Evolutionary conservation across 495 filamentous ascomycete species (phyloP).

Genomic region (Thermothielavioides terrestris): DNA sequence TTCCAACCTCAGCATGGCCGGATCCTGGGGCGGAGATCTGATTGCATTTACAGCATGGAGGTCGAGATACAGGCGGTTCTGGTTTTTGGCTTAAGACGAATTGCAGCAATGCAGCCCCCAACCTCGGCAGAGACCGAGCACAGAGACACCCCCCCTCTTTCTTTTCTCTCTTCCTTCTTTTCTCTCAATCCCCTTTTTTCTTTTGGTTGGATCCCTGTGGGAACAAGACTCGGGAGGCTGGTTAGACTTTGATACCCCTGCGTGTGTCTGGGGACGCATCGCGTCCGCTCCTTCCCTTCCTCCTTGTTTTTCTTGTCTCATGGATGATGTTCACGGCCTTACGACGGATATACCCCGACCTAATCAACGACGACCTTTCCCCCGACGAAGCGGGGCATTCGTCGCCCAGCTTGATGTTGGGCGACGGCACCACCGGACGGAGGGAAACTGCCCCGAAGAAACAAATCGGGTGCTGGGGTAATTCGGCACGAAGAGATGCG

Average conservation of each 20-base stretch:
- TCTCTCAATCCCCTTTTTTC: conserved; percentile 8
- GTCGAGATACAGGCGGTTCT: conserved; percentile 35
- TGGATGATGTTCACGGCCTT: conserved; percentile 39
- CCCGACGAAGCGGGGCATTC: conserved; percentile 18
- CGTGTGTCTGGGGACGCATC: background rate
- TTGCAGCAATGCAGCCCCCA: conserved; percentile 45
- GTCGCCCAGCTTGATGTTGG: conserved; percentile 33
- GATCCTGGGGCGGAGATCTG: conserved; percentile 38
- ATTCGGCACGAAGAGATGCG: conserved; percentile 19
- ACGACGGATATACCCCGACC: conserved; percentile 26
- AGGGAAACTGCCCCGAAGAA: conserved; percentile 22
- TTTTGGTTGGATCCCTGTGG: conserved; percentile 15
- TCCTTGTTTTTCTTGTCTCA: conserved; percentile 35
- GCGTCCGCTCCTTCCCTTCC: conserved; percentile 14
- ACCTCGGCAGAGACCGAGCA: conserved; percentile 35
- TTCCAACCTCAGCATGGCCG: conserved; percentile 35
- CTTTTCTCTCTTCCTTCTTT: conserved; percentile 11
- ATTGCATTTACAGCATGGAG: conserved; percentile 43
- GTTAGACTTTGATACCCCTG: conserved; percentile 26
- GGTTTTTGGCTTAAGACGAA: conserved; percentile 30
- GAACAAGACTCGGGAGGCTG: conserved; percentile 7
- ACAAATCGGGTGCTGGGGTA: conserved; percentile 15
- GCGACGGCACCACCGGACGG: conserved; percentile 11
- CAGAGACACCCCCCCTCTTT: conserved; percentile 29
- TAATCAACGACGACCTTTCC: conserved; percentile 28